Evolutionary conservation across 2,329 filamentous ascomycete species (phyloP).

Genomic region (Calonectria henricotiae): DNA sequence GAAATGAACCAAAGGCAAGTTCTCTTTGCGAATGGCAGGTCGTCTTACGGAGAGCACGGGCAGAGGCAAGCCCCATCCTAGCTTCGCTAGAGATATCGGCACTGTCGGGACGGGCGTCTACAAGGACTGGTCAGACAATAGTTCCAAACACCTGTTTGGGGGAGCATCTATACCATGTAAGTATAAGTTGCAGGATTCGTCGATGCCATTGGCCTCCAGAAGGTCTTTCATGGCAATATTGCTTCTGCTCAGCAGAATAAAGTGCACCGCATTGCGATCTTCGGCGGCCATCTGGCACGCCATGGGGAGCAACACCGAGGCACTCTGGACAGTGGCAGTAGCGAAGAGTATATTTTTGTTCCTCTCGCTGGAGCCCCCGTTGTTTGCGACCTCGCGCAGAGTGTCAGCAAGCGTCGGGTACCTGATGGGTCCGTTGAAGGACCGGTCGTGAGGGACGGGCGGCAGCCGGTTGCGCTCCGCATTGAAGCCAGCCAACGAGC

Average conservation of each 20-base stretch:
- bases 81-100: conserved; percentile 78
- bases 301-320: conserved; percentile 81
- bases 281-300: conserved; percentile 88
- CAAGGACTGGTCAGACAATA: conserved; percentile 41
- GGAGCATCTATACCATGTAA: conserved; percentile 66
- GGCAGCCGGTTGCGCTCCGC: conserved; percentile 27
- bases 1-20: not conserved
- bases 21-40: not conserved
- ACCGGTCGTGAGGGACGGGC: conserved; percentile 54
- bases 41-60: conserved; percentile 75
- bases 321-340: conserved; percentile 81
- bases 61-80: conserved; percentile 77
- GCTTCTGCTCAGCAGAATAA: conserved; percentile 83
- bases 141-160: not conserved
- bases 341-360: conserved; percentile 87
- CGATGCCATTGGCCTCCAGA: conserved; percentile 84
- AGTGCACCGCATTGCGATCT: conserved; percentile 83
- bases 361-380: conserved; percentile 65
- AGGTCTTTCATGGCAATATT: conserved; percentile 80
- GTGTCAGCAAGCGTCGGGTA: conserved; percentile 78
- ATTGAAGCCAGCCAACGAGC: conserved; percentile 28
- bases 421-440: conserved; percentile 80
- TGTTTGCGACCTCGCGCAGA: conserved; percentile 73
- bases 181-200: conserved; percentile 77
- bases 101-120: conserved; percentile 85